A percentile compares a stretch with the other conserved stretches of the same genome.
Conservation (phyloP, 495 filamentous ascomycete genomes). For the Pseudomonodictys pantanalensis region DNA sequence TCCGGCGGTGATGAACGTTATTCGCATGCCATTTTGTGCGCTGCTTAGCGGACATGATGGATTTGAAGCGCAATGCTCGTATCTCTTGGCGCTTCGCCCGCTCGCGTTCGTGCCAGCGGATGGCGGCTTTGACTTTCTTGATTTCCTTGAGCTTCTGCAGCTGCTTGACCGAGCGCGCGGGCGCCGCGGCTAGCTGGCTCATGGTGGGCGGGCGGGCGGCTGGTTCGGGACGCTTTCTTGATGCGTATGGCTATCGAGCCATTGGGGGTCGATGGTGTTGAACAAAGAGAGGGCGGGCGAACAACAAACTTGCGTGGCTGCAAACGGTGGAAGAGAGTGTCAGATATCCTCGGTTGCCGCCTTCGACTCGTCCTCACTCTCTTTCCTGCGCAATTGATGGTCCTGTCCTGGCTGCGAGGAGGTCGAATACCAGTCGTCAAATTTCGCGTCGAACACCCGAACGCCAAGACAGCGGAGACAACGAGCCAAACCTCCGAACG, state of each 20-base stretch:
- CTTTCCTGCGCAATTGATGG: not conserved
- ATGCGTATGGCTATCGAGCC: not conserved
- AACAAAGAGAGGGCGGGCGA: not conserved
- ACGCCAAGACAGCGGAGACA: not conserved
- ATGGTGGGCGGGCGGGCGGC: not conserved
- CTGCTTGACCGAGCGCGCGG: not conserved
- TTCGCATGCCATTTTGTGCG: not conserved
- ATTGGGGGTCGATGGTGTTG: not conserved
- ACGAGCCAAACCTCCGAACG: not conserved
- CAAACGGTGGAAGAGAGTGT: not conserved
- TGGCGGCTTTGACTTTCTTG: conserved; percentile 4
- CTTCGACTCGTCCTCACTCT: not conserved
- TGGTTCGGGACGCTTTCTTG: not conserved
- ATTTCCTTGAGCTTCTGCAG: conserved; percentile 10
- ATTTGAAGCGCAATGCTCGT: not conserved
- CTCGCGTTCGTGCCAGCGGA: conserved; percentile 2
- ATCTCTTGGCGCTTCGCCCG: not conserved
- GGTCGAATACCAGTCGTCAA: not conserved
- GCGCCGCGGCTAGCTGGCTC: not conserved
- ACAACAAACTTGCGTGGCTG: not conserved
- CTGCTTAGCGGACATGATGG: not conserved
- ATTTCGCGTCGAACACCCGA: not conserved
- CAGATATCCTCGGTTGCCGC: not conserved
- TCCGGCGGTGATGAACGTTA: conserved; percentile 7
- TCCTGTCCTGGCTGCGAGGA: not conserved